These are phyloP conservation scores for Pseudopediastrum boryanum DNA, from an alignment of 139 green algal genomes.

Conservation along the genomic window DNA sequence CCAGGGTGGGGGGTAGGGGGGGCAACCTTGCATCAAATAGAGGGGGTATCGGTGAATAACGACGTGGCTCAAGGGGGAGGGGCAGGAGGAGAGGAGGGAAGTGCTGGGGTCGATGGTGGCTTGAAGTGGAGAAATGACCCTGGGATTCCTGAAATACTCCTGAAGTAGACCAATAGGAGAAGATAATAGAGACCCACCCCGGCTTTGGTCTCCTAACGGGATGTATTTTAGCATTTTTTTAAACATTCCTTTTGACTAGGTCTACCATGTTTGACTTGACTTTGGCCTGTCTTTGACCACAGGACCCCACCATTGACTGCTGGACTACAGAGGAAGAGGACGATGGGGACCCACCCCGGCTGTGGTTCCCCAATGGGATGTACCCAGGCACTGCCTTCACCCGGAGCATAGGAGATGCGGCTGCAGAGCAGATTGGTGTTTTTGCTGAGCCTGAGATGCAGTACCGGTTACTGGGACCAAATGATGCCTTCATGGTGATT, in stretches of 20 bases:
- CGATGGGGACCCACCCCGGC: slow-evolving; percentile 88
- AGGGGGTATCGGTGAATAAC: too few relatives aligned
- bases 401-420: slow-evolving; percentile 89
- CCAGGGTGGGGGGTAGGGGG: too few relatives aligned
- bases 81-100: slow-evolving; percentile 54
- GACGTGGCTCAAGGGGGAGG: too few relatives aligned
- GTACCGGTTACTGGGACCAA: slow-evolving; percentile 1
- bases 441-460: slow-evolving; percentile 88
- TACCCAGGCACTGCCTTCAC: slow-evolving; percentile 98
- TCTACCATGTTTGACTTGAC: too few relatives aligned
- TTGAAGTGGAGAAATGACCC: too few relatives aligned
- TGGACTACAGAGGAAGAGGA: slow-evolving; percentile 86
- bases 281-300: not conserved
- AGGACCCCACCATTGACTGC: slow-evolving; percentile 67
- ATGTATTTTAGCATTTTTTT: slow-evolving; percentile 95
- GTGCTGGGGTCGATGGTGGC: too few relatives aligned
- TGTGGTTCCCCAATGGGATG: slow-evolving; percentile 85
- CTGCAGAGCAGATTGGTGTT: slow-evolving; percentile 92
- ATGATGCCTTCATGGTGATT: slow-evolving; percentile 86
- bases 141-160: slow-evolving; percentile 72
- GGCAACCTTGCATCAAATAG: too few relatives aligned
- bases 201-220: slow-evolving; percentile 85
- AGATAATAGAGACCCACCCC: slow-evolving; percentile 89
- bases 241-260: too few relatives aligned
- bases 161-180: too few relatives aligned